phyloP scores from a whole-genome alignment of 73 alveolate genomes.

The Halteria grandinella region DNA sequence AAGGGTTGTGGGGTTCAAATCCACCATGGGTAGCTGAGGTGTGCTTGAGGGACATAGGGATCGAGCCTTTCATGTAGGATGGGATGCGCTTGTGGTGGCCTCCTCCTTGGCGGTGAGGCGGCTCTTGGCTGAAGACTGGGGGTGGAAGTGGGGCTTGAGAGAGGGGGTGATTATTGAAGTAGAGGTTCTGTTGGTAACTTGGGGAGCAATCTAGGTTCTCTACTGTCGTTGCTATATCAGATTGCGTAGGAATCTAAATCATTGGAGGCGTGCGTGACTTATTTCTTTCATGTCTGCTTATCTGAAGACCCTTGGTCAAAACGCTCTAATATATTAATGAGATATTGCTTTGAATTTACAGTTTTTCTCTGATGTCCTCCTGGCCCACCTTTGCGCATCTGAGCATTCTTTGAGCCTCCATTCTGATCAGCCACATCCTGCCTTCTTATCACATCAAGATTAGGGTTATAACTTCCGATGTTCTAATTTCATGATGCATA shows the following conservation, averaged over 20 bases:
- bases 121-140: not conserved
- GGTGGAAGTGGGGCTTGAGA: not conserved
- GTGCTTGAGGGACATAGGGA: not conserved
- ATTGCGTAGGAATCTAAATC: not conserved
- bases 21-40: slow-evolving; percentile 11
- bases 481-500: not conserved
- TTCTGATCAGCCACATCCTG: not conserved
- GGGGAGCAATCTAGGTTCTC: slow-evolving; percentile 30
- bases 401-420: slow-evolving; percentile 3
- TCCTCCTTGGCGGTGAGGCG: not conserved
- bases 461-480: slow-evolving; percentile 21
- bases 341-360: not conserved
- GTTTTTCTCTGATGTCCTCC: slow-evolving; percentile 39
- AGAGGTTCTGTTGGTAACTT: not conserved
- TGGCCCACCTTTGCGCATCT: not conserved
- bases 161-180: slow-evolving; percentile 12
- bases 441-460: slow-evolving; percentile 24
- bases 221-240: slow-evolving; percentile 9
- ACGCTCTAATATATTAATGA: slow-evolving; percentile 20
- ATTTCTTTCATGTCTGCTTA: slow-evolving; percentile 42
- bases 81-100: slow-evolving; percentile 47
- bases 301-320: slow-evolving; percentile 29
- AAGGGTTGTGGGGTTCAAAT: not conserved
- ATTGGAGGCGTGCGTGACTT: not conserved
- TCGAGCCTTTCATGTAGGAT: slow-evolving; percentile 5